Evolutionary conservation across 2,329 filamentous ascomycete genomes (phyloP).

Genomic region (Didymella sp.): DNA sequence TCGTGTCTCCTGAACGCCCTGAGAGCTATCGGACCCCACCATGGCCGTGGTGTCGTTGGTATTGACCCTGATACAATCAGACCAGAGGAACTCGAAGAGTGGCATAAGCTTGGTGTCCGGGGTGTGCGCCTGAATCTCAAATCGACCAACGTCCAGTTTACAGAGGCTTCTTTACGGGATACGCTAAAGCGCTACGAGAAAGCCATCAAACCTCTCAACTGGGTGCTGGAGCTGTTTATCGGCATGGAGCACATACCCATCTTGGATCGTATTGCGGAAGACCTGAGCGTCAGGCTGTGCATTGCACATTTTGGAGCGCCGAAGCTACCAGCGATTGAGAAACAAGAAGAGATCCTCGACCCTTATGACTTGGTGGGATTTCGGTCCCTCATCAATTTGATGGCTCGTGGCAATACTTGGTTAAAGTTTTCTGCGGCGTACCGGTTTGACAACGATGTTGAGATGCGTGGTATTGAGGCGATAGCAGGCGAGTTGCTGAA

Average conservation of each 20-base stretch:
- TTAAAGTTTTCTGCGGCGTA: conserved; percentile 68
- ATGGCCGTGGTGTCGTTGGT: conserved; percentile 63
- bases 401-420: conserved; percentile 61
- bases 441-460: conserved; percentile 56
- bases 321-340: not conserved
- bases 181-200: conserved; percentile 48
- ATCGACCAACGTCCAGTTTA: not conserved
- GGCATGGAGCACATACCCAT: conserved; percentile 59
- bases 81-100: not conserved
- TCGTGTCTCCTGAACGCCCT: conserved; percentile 64
- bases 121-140: not conserved
- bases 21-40: conserved; percentile 55
- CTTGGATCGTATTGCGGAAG: conserved; percentile 54
- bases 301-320: conserved; percentile 67
- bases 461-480: conserved; percentile 55
- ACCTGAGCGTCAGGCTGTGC: conserved; percentile 59
- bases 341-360: conserved; percentile 5
- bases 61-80: conserved; percentile 52
- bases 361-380: conserved; percentile 29
- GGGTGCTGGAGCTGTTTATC: conserved; percentile 67
- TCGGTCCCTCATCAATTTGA: conserved; percentile 42
- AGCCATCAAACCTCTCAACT: conserved; percentile 58
- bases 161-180: conserved; percentile 45
- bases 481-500: conserved; percentile 57
- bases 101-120: not conserved